Conservation (phyloP, 768 basidiomycete species). For the Calocera cornea region DNA sequence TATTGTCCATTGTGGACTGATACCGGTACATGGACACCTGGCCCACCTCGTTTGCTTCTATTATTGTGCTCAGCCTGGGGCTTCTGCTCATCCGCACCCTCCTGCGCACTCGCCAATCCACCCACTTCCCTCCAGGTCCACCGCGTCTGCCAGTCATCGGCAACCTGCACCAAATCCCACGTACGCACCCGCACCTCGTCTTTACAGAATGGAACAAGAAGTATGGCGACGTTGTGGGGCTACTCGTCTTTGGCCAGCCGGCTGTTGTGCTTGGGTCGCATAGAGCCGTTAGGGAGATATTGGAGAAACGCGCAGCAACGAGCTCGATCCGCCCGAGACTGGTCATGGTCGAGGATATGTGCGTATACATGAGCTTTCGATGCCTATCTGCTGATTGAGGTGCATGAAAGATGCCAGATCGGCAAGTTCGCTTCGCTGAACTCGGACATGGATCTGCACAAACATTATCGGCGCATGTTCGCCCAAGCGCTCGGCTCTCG, state of each 20-base stretch:
- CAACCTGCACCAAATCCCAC: background rate
- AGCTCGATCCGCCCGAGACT: background rate
- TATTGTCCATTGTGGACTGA: too few species aligned
- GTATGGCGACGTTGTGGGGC: conserved; percentile 7
- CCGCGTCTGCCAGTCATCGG: background rate
- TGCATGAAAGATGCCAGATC: background rate
- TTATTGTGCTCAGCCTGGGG: background rate
- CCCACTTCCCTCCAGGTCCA: background rate
- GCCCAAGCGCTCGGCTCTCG: background rate
- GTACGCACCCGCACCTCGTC: background rate
- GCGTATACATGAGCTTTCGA: background rate
- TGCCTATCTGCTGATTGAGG: too few species aligned
- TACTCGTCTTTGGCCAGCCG: conserved; percentile 8
- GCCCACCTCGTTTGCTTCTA: background rate
- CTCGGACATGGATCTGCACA: background rate
- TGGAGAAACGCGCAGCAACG: background rate
- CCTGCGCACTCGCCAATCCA: background rate
- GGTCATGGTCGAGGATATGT: background rate
- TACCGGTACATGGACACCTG: too few species aligned
- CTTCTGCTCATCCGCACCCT: background rate
- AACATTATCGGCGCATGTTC: background rate
- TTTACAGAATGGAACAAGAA: conserved; percentile 8
- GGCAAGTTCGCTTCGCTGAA: background rate
- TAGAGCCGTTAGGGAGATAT: background rate
- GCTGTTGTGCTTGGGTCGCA: conserved; percentile 6